A percentile compares a stretch with the other conserved stretches of the same genome.
Conservation (phyloP, 2,329 filamentous ascomycete species). For the Trichoderma harzianum region DNA sequence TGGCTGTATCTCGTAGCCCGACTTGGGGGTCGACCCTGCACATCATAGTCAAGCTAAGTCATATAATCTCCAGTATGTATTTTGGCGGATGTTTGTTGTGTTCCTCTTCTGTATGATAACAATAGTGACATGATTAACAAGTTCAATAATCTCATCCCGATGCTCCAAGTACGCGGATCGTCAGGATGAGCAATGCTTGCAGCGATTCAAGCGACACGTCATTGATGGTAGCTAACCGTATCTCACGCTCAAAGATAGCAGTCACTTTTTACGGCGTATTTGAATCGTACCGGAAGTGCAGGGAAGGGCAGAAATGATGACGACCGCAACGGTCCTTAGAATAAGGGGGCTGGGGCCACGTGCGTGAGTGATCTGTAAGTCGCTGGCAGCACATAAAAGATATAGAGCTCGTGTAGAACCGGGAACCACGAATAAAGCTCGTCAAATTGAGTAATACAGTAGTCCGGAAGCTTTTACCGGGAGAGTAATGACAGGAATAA, state of each 20-base stretch:
- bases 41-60: background rate
- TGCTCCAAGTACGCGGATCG: background rate
- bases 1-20: background rate
- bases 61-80: background rate
- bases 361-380: background rate
- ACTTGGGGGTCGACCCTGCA: background rate
- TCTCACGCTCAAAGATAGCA: background rate
- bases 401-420: background rate
- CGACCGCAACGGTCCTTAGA: background rate
- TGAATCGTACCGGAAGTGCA: background rate
- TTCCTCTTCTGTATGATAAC: background rate
- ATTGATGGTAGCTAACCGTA: background rate
- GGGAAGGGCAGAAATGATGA: background rate
- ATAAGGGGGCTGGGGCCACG: background rate
- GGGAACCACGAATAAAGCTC: background rate
- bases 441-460: background rate
- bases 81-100: background rate
- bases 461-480: background rate
- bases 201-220: background rate
- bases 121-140: background rate
- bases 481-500: background rate
- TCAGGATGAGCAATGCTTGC: background rate
- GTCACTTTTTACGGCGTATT: background rate
- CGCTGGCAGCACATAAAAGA: background rate
- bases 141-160: background rate